A percentile compares a stretch with the other conserved stretches of the same genome.
Evolutionary conservation across 1,284 basidiomycete genomes (phyloP).

Genomic region (Ceraceosorus bombacis): DNA sequence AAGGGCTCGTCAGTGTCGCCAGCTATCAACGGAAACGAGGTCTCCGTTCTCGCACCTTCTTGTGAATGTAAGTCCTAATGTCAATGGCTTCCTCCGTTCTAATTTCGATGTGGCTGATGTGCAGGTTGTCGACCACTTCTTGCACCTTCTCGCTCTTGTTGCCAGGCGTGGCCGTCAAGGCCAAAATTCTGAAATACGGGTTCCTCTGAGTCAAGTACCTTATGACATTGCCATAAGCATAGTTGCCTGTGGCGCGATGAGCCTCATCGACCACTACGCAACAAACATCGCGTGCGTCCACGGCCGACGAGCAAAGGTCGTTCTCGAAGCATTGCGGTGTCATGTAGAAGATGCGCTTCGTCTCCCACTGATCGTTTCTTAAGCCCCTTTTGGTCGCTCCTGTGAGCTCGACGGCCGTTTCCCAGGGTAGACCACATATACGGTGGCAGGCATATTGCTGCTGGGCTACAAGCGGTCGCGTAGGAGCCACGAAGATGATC

Average conservation of each 20-base stretch:
- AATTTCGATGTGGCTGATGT: conserved; percentile 92
- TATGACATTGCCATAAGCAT: conserved; percentile 83
- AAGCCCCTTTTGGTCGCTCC: conserved; percentile 52
- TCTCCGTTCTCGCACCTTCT: conserved; percentile 56
- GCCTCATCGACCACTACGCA: conserved; percentile 87
- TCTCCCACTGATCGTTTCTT: conserved; percentile 58
- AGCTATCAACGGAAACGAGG: neutral
- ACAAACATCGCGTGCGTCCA: conserved; percentile 71
- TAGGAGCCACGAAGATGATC: conserved; percentile 89
- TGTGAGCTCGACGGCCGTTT: conserved; percentile 77
- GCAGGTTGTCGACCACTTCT: conserved; percentile 82
- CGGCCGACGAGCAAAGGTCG: conserved; percentile 66
- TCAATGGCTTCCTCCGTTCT: conserved; percentile 86
- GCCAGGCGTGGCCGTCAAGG: conserved; percentile 91
- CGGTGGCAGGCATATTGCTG: conserved; percentile 79
- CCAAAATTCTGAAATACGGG: conserved; percentile 83
- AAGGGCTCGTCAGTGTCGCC: neutral
- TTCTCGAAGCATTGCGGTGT: conserved; percentile 93
- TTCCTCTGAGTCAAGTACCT: conserved; percentile 87
- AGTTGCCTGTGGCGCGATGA: conserved; percentile 84
- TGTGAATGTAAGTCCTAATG: conserved; percentile 74
- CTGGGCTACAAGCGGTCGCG: conserved; percentile 89
- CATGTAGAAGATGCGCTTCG: conserved; percentile 91
- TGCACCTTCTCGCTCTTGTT: conserved; percentile 79
- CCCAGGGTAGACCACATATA: conserved; percentile 85